Base-by-base conservation (phyloP, 805 yeast genomes). In the Candida patagonica region DNA sequence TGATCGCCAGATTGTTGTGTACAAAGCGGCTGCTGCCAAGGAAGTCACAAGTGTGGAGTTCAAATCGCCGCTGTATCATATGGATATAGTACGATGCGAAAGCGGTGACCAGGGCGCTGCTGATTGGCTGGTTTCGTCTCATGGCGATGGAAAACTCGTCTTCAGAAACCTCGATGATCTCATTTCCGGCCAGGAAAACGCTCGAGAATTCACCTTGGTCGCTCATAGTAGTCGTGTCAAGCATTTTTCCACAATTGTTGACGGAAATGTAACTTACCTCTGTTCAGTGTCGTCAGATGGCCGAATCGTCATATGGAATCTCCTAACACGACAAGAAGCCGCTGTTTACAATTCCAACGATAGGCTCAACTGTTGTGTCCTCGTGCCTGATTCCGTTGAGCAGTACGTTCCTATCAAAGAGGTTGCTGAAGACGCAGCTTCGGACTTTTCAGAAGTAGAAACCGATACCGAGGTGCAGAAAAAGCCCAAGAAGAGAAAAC, bases 261-360 rank as follows among this genome's bases (percentile, higher is more conserved):
- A 37, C 15, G 71, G 69, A 20, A 62, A 66, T 26, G 66, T 69
- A 10, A 67, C 64, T 15, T 81, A 71, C 54, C 60, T 92, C 53
- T 71, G 84, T 0, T 80, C 95, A 2, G 84, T 87, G 9, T 84
- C 96, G 0, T 84, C 96, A 0, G 97, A 89, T 60, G 97, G 97
- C 20, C 82, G 75, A 53, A 80, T 89, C 38, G 94, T 92, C 6
- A 82, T 89, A 2, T 89, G 96, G 96, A 81, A 88, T 56, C 63
- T 80, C 55, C 56, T 62, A 1, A 53, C 65, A 2, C 70, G 71
- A 51, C 94, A 84, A 27, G 95, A 87, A 59, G 72, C 87, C 19
- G 96, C 96, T 0, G 92, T 86, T 2, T 89, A 87, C 57, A 85
- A 80, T 47, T 73, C 89, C 16, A 94, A 94, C 9, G 97, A 92